These are phyloP conservation scores for Endothia cerciana DNA, from an alignment of 2,329 filamentous ascomycete genomes.

Conservation along the genomic window DNA sequence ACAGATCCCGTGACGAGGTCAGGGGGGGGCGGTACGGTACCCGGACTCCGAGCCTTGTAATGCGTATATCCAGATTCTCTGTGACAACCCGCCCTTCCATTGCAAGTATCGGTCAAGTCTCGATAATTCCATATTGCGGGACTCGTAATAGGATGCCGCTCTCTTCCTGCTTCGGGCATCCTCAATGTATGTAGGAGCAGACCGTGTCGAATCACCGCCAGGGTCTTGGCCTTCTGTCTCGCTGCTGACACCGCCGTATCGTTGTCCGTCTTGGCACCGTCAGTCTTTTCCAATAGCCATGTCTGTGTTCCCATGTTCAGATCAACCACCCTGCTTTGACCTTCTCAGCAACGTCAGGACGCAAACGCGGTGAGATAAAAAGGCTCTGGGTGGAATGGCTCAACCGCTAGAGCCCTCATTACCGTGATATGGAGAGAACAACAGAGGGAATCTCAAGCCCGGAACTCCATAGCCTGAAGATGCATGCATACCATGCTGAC, in stretches of 20 bases:
- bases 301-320: neutral
- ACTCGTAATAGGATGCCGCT: too few relatives aligned
- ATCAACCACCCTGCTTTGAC: neutral
- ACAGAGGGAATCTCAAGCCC: conserved; percentile 4
- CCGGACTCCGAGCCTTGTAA: conserved; percentile 4
- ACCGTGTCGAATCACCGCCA: neutral
- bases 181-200: neutral
- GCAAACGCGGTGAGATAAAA: neutral
- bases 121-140: conserved; percentile 11
- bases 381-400: neutral
- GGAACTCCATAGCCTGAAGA: conserved; percentile 7
- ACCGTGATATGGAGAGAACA: conserved; percentile 10
- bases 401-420: conserved; percentile 1
- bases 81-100: neutral
- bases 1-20: neutral
- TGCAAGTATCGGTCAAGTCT: conserved; percentile 8
- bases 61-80: neutral
- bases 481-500: conserved; percentile 17
- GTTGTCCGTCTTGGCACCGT: conserved; percentile 7
- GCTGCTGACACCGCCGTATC: neutral
- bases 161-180: neutral
- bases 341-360: neutral
- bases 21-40: neutral
- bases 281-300: neutral
- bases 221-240: neutral